These are phyloP conservation scores for Akanthomyces muscarius DNA, from an alignment of 2,329 filamentous ascomycete species.

Conservation along the genomic window DNA sequence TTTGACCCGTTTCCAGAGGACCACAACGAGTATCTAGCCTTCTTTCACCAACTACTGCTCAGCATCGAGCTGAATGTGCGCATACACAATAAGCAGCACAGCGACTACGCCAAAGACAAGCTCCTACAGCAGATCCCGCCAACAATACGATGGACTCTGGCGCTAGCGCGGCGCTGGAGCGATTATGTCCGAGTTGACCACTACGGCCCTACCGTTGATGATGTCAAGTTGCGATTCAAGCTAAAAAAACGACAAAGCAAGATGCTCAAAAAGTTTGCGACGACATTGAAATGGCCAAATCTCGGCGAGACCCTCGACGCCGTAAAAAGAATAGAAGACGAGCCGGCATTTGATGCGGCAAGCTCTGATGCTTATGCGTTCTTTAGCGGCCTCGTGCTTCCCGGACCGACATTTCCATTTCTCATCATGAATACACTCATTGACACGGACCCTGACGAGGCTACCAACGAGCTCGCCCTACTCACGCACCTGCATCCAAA, in stretches of 20 bases:
- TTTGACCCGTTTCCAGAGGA: constrained; percentile 56
- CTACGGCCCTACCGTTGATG: constrained; percentile 49
- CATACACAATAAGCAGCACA: constrained; percentile 59
- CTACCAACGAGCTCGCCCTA: constrained; percentile 60
- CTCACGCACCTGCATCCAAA: constrained; percentile 65
- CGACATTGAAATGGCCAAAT: constrained; percentile 75
- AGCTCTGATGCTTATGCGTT: constrained; percentile 73
- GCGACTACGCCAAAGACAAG: constrained; percentile 60
- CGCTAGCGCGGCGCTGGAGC: constrained; percentile 68
- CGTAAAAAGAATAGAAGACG: constrained; percentile 56
- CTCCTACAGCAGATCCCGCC: constrained; percentile 63
- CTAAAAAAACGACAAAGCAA: constrained; percentile 65
- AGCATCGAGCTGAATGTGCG: constrained; percentile 68
- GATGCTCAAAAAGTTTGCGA: constrained; percentile 64
- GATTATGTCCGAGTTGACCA: constrained; percentile 65
- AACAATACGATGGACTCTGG: constrained; percentile 67
- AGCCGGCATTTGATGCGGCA: constrained; percentile 54
- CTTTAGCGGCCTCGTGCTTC: constrained; percentile 69
- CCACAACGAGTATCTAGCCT: constrained; percentile 55
- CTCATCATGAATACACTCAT: constrained; percentile 75
- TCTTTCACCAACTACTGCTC: constrained; percentile 74
- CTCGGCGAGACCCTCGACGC: constrained; percentile 59
- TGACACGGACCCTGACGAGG: constrained; percentile 67
- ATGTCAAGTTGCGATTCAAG: constrained; percentile 60
- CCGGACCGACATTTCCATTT: constrained; percentile 66